Evolutionary conservation across 108 stramenopile genomes (phyloP), one percentile per base, ranked within the genome.

Genomic region (Epipyxis sp.): DNA sequence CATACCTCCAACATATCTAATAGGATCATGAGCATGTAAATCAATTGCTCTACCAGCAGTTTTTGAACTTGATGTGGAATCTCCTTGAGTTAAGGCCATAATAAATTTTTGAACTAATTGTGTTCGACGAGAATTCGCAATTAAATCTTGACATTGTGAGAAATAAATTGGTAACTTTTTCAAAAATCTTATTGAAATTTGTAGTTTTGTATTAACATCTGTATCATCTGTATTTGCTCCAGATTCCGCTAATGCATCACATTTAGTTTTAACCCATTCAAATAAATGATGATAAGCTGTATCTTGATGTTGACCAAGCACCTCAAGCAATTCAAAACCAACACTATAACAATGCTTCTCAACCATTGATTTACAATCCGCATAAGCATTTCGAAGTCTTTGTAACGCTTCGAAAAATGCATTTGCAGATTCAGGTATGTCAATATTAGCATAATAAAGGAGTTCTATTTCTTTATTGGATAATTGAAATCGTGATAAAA

Each of bases 301-400:
- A 6, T 57, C 50, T 42, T 74, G 71, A 37, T 74, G 71, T 3
- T 25, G 25, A 37, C 71, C 71, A 37, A 74, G 71, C 6, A 74
- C 25, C 29, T 74, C 71, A 16, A 74, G 71, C 50, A 74, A 39
- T 42, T 74, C 71, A 42, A 74, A 74, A 42, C 71, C 71, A 6
- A 57, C 32, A 37, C 50, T 37, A 74, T 74, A 74, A 6, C 25
- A 3, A 10, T 74, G 50, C 3, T 74, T 46, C 42, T 74, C 13
- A 30, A 32, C 42, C 6, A 74, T 35, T 27, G 42, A 13, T 39
- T 74, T 6, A 37, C 71, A 74, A 3, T 74, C 71, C 20, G 40
- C 6, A 32, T 74, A 74, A 30, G 71, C 71, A 39, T 39, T 37
- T 37, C 34, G 6, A 39, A 74, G 13, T 37, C 34, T 46, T 10